Percentiles rank a stretch among this genome's conserved stretches.
These are phyloP conservation scores for Eucalyptus curtisii DNA, from an alignment of 345 rosid genomes.

Conservation along the genomic window DNA sequence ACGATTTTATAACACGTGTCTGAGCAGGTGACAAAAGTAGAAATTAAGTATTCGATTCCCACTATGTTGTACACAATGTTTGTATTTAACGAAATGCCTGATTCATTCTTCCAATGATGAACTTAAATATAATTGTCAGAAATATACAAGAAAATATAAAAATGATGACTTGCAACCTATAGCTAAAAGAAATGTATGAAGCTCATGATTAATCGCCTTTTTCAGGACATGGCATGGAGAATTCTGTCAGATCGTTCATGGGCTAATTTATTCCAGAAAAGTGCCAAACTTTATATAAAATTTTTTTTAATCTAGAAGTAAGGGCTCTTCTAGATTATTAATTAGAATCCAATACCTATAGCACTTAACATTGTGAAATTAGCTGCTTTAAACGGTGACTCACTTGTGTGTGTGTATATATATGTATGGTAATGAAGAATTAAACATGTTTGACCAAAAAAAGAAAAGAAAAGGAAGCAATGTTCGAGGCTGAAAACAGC, in stretches of 20 bases:
- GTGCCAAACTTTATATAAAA: neutral
- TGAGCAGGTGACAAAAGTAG: accelerated
- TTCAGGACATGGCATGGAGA: neutral
- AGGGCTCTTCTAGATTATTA: neutral
- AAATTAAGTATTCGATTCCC: neutral
- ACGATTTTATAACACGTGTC: neutral
- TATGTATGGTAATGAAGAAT: neutral
- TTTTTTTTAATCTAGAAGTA: neutral
- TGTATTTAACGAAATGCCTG: neutral
- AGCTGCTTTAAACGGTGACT: neutral
- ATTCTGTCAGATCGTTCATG: neutral
- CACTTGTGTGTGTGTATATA: neutral
- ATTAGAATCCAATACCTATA: neutral
- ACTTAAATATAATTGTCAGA: neutral
- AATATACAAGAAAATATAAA: neutral
- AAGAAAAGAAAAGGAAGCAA: neutral
- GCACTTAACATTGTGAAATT: neutral
- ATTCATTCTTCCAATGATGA: neutral
- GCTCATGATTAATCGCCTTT: neutral
- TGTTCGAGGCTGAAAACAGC: neutral
- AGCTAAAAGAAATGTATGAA: neutral
- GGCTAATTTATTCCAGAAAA: neutral
- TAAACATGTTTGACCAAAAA: neutral
- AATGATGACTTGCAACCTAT: neutral
- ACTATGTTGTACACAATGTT: neutral